Conservation (phyloP, 2,329 filamentous ascomycete genomes). For the Sordariomycetes sp. region DNA sequence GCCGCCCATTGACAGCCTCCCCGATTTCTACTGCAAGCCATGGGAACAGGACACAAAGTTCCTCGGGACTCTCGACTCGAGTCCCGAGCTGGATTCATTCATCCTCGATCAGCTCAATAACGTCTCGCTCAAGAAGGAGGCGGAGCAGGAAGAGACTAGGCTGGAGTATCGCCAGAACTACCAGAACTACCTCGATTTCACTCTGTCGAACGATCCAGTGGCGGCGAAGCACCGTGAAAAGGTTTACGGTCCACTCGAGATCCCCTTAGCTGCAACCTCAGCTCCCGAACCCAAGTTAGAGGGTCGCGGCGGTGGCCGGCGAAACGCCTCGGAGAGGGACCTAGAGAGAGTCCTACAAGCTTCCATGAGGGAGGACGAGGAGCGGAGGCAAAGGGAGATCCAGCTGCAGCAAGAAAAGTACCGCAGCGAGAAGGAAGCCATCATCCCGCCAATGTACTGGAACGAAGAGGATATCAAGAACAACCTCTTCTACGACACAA, state of each 20-base stretch:
- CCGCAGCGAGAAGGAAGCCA: constrained; percentile 67
- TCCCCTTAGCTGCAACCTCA: constrained; percentile 16
- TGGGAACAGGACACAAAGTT: constrained; percentile 39
- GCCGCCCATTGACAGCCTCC: constrained; percentile 43
- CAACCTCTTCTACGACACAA: constrained; percentile 52
- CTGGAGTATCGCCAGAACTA: constrained; percentile 36
- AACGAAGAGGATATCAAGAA: constrained; percentile 47
- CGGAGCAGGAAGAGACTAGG: constrained; percentile 26
- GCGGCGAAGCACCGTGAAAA: constrained; percentile 45
- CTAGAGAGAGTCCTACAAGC: constrained; percentile 62
- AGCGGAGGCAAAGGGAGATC: constrained; percentile 56
- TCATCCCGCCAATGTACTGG: constrained; percentile 61
- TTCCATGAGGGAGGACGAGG: constrained; percentile 60
- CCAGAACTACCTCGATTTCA: constrained; percentile 41
- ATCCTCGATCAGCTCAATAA: constrained; percentile 33
- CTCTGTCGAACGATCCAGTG: constrained; percentile 41
- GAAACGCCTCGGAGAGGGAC: constrained; percentile 63
- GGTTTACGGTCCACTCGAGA: constrained; percentile 15
- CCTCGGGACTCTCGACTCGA: constrained; percentile 24
- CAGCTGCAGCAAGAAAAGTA: constrained; percentile 57
- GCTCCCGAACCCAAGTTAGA: constrained; percentile 47
- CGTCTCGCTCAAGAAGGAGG: constrained; percentile 22
- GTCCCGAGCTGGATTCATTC: constrained; percentile 30
- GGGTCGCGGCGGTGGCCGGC: constrained; percentile 38
- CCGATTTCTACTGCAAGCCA: constrained; percentile 30